Base-by-base conservation (phyloP, 768 basidiomycete species). In the Tricholoma furcatifolium region DNA sequence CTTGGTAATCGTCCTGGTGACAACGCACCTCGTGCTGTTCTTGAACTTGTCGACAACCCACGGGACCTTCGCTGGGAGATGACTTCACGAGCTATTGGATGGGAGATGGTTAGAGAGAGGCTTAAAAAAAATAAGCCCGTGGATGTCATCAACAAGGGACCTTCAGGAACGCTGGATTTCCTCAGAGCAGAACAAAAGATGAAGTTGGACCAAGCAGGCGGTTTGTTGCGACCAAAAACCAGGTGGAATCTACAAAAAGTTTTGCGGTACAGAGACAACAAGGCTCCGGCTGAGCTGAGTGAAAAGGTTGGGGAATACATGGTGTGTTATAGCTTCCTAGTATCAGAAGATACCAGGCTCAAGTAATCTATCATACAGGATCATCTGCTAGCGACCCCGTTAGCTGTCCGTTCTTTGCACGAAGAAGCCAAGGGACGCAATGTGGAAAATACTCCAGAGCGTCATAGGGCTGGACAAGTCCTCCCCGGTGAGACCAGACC, bases 41-140 rank as follows among this genome's bases (percentile, higher is more conserved):
- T 99, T 40, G 92, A 96, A 67, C 76, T 99, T n/a, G 95, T 98
- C 27, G 97, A 98, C 74, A 89, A 90, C 62, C 92, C 93, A 14
- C 76, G 81, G 53, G 97, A 99, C 72, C 73, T 98, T 39, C 84
- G 86, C 55, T 89, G 85, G 65, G 93, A 95, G 67, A 83, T 95
- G 77, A 87, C 91, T 14, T 89, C 96, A 20, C 83, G 91, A 48
- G 83, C 91, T 1, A 79, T 95, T 27, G 97, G 93, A 1, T 84
- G 90, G 76, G 95, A 98, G 62, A 61, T 93, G 32, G 63, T 89
- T 53, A 78, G 78, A 43, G 75, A 80, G 56, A 80, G 75, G 55
- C 65, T 91, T 34, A 74, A 70, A 54, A 68, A 60, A 35, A 66
- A 74, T 40, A 68, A 71, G 17, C 76, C 80, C 14, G 66, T 74